Conservation (phyloP, 805 yeast genomes). For the Barnettozyma botsteinii region DNA sequence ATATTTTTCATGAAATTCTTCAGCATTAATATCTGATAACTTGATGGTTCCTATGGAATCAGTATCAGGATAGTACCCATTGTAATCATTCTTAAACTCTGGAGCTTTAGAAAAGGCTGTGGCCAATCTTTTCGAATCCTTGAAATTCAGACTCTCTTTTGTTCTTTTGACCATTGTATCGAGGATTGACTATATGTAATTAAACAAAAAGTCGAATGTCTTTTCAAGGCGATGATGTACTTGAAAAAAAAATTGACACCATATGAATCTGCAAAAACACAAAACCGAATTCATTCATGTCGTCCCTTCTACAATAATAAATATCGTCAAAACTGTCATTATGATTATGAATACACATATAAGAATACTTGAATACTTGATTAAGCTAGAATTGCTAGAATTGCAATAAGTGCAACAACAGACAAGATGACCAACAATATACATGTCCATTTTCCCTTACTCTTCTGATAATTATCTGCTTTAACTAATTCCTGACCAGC, state of each 20-base stretch:
- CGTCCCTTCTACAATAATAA: too few relatives aligned
- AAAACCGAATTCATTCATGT: too few relatives aligned
- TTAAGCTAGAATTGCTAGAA: constrained; percentile 40
- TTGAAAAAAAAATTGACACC: constrained; percentile 6
- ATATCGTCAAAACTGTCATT: too few relatives aligned
- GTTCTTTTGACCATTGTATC: constrained; percentile 8
- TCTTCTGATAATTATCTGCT: constrained; percentile 71
- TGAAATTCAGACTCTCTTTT: not conserved
- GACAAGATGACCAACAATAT: constrained; percentile 53
- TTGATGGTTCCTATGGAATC: constrained; percentile 2
- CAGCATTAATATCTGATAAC: constrained; percentile 2
- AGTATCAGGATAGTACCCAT: constrained; percentile 11
- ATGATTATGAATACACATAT: too few relatives aligned
- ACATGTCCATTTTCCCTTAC: constrained; percentile 69
- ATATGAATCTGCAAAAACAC: too few relatives aligned
- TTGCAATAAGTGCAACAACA: constrained; percentile 51
- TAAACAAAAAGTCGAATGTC: not conserved
- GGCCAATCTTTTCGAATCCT: not conserved
- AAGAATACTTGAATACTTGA: not conserved
- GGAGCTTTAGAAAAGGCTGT: constrained; percentile 1
- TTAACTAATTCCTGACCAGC: constrained; percentile 66
- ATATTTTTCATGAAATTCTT: constrained; percentile 13
- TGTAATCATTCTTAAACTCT: constrained; percentile 10
- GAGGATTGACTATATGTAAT: not conserved
- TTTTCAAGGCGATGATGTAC: not conserved